phyloP scores from a whole-genome alignment of 192 early-diverging fungal genomes.

The Thoreauomyces humboldtii region DNA sequence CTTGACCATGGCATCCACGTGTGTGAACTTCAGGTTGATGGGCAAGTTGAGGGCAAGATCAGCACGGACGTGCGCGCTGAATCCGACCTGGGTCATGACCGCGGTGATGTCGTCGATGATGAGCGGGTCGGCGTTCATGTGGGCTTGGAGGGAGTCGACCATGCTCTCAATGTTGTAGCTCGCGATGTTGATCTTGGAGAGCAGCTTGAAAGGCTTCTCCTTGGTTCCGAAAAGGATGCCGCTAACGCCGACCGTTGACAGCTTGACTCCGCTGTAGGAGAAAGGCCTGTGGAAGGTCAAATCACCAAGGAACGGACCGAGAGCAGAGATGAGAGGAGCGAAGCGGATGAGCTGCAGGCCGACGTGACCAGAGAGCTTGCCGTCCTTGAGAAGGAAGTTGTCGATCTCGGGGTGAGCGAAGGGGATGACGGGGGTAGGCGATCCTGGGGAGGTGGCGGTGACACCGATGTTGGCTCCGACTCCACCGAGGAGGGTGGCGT shows the following conservation, averaged over 20 bases:
- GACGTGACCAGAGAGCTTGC: conserved; percentile 5
- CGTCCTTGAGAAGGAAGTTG: conserved; percentile 25
- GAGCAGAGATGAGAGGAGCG: neutral
- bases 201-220: conserved; percentile 18
- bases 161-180: neutral
- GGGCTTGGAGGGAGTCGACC: neutral
- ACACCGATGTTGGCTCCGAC: neutral
- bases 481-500: neutral
- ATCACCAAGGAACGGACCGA: conserved; percentile 17
- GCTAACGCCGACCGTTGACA: neutral
- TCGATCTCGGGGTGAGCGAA: conserved; percentile 18
- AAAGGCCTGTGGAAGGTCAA: conserved; percentile 18
- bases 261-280: neutral
- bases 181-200: conserved; percentile 15
- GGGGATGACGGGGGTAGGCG: no score
- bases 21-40: conserved; percentile 16
- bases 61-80: conserved; percentile 6
- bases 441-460: neutral
- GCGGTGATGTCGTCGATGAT: conserved; percentile 16
- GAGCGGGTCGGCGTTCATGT: conserved; percentile 15
- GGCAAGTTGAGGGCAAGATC: conserved; percentile 8
- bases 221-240: conserved; percentile 25
- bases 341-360: conserved; percentile 1
- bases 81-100: neutral
- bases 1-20: neutral